phyloP scores from a whole-genome alignment of 371 early-diverging fungal species.

The Smittium culicis region DNA sequence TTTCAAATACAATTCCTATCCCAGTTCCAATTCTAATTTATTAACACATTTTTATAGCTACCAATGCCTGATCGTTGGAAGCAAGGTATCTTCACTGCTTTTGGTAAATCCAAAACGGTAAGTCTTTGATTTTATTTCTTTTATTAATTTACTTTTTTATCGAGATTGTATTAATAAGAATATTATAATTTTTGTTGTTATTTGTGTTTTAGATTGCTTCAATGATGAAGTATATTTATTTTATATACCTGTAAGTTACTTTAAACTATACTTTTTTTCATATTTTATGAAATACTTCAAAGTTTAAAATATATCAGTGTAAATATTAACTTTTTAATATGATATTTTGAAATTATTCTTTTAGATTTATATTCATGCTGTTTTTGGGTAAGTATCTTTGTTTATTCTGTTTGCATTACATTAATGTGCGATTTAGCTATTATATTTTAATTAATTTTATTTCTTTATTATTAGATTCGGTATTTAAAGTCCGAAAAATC shows the following conservation, averaged over 20 bases:
- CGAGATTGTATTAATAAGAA: not conserved
- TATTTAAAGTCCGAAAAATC: conserved; percentile 49
- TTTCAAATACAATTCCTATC: not conserved
- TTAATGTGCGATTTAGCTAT: not conserved
- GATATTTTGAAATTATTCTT: too few relatives aligned
- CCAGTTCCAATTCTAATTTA: not conserved
- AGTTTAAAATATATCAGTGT: too few relatives aligned
- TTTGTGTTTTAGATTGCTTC: not conserved
- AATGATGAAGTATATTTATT: conserved; percentile 3
- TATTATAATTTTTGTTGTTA: not conserved
- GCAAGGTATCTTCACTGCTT: not conserved
- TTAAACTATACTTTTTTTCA: not conserved
- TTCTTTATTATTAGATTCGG: conserved; percentile 42
- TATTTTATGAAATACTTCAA: not conserved
- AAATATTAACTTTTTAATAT: too few relatives aligned
- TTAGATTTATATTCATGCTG: conserved; percentile 6
- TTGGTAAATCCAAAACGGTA: conserved; percentile 6
- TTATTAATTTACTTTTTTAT: not conserved
- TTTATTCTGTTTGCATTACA: not conserved
- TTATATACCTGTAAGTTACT: conserved; percentile 7
- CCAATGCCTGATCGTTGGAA: conserved; percentile 10
- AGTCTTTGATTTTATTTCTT: not conserved
- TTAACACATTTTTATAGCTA: not conserved
- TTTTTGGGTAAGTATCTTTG: conserved; percentile 1
- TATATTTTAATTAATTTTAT: too few relatives aligned